These are phyloP conservation scores for Pseudoturritis turrita DNA, from an alignment of 345 rosid species.

Conservation along the genomic window DNA sequence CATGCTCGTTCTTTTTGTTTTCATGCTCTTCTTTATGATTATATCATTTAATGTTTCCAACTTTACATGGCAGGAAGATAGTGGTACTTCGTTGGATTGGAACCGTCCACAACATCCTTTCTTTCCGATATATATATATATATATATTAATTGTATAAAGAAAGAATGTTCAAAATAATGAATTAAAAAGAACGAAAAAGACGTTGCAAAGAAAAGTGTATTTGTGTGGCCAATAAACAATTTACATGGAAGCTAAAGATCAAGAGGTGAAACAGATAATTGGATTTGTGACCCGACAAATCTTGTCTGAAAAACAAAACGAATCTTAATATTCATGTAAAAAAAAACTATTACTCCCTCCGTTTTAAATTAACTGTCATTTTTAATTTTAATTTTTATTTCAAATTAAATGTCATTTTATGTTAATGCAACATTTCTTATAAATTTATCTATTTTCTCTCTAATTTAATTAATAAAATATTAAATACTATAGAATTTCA, in stretches of 20 bases:
- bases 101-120: conserved; percentile 8
- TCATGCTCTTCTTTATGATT: conserved; percentile 13
- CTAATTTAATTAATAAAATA: too few relatives aligned
- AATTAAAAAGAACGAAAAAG: conserved; percentile 2
- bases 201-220: neutral
- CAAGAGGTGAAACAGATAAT: neutral
- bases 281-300: neutral
- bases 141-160: too few relatives aligned
- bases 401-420: too few relatives aligned
- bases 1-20: neutral
- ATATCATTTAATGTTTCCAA: neutral
- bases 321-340: neutral
- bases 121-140: neutral
- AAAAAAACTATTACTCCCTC: too few relatives aligned
- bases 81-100: conserved; percentile 5
- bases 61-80: neutral
- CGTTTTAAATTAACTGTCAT: too few relatives aligned
- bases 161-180: neutral
- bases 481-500: too few relatives aligned
- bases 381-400: too few relatives aligned
- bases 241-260: neutral
- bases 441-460: too few relatives aligned
- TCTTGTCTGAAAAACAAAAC: neutral
- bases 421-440: too few relatives aligned
- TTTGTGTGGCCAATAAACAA: conserved; percentile 6